Base-by-base conservation (phyloP, 208 protist species). In the Acanthamoeba healyi region DNA sequence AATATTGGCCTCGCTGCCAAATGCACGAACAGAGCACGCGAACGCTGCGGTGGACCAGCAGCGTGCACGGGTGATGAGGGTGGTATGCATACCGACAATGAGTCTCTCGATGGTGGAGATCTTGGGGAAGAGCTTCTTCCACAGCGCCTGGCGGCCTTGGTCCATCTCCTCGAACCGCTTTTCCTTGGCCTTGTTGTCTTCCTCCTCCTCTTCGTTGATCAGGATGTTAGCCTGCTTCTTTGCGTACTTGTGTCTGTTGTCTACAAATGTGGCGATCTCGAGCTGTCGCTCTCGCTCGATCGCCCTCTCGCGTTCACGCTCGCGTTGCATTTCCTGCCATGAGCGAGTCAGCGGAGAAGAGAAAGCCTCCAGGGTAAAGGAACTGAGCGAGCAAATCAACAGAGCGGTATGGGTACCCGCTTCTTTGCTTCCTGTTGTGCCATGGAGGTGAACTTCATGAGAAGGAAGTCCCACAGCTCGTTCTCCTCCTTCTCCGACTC, bases 111-210 rank as follows among this genome's bases (percentile, higher is more conserved):
- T 91, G 17, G 84, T 91, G 84, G 84, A 91, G 17, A 91, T 91
- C 36, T 92, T 92, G 36, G 86, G 46, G 22, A 92, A 92, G 56
- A 63, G 44, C 46, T 92, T 92, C 86, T 92, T 92, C 86, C 86
- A 92, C 5, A 92, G 36, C 1, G 44, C 58, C 38, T 92, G 86
- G 3, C 44, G 44, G 6, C 58, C 34, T 2, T 29, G 32, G 36
- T 92, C 86, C 56, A 92, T 92, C 46, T 92, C 86, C 22, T 65
- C 44, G 63, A 77, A 92, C 14, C 63, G 40, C 56, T 42, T 38
- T 22, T 58, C 46, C 40, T 54, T 92, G 26, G 40, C 32, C 38
- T 74, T 70, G 38, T 24, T 92, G 56, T 92, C 86, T 15, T 92
- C 86, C 22, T 58, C 86, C 15, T 92, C 86, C n/a, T 92, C 86